These are phyloP conservation scores for Andrographis paniculata DNA, from an alignment of 305 asterid species.

Conservation along the genomic window DNA sequence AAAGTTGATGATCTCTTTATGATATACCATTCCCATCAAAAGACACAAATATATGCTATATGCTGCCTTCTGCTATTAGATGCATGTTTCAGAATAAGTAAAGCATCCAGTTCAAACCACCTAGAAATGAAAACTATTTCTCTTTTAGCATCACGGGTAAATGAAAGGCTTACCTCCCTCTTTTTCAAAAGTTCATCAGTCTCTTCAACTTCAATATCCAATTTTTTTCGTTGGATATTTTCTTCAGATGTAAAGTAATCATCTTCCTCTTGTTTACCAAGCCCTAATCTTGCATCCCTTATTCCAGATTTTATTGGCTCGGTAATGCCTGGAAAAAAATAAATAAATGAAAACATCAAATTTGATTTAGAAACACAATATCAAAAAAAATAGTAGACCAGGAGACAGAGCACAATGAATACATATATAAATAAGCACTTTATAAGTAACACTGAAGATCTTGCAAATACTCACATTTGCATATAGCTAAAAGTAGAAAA, in stretches of 20 bases:
- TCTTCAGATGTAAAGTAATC: constrained; percentile 95
- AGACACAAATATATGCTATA: constrained; percentile 84
- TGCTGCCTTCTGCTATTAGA: constrained; percentile 96
- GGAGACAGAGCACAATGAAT: background rate
- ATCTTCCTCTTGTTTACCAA: constrained; percentile 98
- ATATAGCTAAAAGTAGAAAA: too few relatives aligned
- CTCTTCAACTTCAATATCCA: constrained; percentile 91
- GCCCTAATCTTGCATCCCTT: constrained; percentile 80
- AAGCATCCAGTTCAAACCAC: constrained; percentile 49
- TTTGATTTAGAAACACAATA: constrained; percentile 5
- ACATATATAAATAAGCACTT: too few relatives aligned
- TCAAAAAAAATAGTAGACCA: background rate
- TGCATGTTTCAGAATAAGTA: constrained; percentile 60
- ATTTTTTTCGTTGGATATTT: constrained; percentile 84
- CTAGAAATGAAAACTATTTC: constrained; percentile 25
- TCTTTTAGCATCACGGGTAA: constrained; percentile 20
- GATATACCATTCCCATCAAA: constrained; percentile 88
- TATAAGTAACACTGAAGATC: too few relatives aligned
- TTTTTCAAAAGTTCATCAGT: constrained; percentile 83
- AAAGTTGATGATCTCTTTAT: constrained; percentile 76
- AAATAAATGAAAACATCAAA: background rate
- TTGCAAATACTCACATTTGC: too few relatives aligned
- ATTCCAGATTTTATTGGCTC: constrained; percentile 97
- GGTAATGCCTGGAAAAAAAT: constrained; percentile 48
- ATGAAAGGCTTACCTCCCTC: constrained; percentile 77